Percentiles rank a stretch among this genome's conserved stretches.
Evolutionary conservation across 352 stramenopile species (phyloP).

Genomic region (Pythium utonaiense): DNA sequence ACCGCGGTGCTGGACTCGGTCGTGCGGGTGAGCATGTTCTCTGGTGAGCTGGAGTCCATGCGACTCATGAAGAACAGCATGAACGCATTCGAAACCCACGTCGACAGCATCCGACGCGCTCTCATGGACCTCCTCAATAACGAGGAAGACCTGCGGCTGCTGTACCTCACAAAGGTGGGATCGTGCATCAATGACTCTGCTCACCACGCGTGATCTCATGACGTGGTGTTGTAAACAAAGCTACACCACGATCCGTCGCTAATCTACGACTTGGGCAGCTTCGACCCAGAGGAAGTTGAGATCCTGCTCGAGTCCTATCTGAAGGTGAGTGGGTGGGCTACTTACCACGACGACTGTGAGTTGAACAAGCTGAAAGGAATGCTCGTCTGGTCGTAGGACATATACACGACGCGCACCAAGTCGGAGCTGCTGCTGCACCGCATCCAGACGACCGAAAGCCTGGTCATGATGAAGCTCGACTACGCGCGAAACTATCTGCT

Average conservation of each 20-base stretch:
- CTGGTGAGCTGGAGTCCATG: constrained; percentile 35
- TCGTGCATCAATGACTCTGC: no score
- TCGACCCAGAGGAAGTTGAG: constrained; percentile 37
- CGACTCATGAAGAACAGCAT: constrained; percentile 39
- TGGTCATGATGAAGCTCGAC: constrained; percentile 50
- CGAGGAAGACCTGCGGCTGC: constrained; percentile 31
- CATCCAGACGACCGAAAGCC: constrained; percentile 31
- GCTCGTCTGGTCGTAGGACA: constrained; percentile 19
- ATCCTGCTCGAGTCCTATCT: constrained; percentile 34
- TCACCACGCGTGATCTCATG: neutral
- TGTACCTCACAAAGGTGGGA: constrained; percentile 34
- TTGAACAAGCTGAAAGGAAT: no score
- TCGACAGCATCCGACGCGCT: constrained; percentile 29
- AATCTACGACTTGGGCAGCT: constrained; percentile 29
- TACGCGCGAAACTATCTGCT: constrained; percentile 51
- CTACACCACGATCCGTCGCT: constrained; percentile 24
- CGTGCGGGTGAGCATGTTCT: constrained; percentile 24
- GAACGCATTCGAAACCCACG: constrained; percentile 30
- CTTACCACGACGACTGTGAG: no score
- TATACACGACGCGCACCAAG: constrained; percentile 33
- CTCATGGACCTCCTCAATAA: constrained; percentile 35
- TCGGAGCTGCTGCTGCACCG: constrained; percentile 30
- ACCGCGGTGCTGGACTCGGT: constrained; percentile 25
- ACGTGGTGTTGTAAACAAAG: constrained; percentile 7
- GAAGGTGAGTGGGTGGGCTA: constrained; percentile 30